Base-by-base conservation (phyloP, 2,329 filamentous ascomycete species). In the Geoglossum cookeanum region DNA sequence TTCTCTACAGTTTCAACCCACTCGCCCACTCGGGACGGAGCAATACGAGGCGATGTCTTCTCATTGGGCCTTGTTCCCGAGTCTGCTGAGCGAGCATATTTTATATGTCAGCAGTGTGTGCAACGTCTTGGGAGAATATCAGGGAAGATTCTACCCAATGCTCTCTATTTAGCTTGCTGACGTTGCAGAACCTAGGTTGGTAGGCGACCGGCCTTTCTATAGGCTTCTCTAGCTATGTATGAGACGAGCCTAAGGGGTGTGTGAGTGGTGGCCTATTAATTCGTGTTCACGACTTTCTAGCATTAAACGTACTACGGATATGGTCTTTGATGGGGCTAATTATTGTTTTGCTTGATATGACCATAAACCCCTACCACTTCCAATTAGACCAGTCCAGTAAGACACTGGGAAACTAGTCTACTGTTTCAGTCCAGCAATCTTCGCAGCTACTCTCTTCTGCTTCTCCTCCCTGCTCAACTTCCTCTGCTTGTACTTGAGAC, bases 381-480 rank as follows among this genome's bases (percentile, higher is more conserved):
- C n/a, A 11, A n/a, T 2, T n/a, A 44, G 39, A 42, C 39, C 13
- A 49, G n/a, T 1, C 29, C 48, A 15, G 11, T 22, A n/a, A 27
- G 47, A 49, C 47, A 17, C 13, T 29, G 29, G 1, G 9, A 11
- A 29, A 6, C 67, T 42, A 35, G 57, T 55, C 4, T 60, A 72
- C 60, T 73, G 74, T 67, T 78, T 79, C 68, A 95, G 78, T 75
- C 85, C 79, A 71, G 85, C 82, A 77, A 98, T 98, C 81, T 86
- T 94, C 72, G 83, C 81, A 83, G 94, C 81, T 74, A 98, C 81
- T 65, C 83, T 80, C 74, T 83, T 78, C 71, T 84, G 75, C 78
- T 83, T 88, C 86, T 97, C 77, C 58, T 79, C 89, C 78, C 83
- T 84, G 73, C 80, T 83, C 65, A 89, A 79, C 83, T 94, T 94